Base-by-base conservation (phyloP, 2,329 filamentous ascomycete genomes). In the Lizonia empirigonia region DNA sequence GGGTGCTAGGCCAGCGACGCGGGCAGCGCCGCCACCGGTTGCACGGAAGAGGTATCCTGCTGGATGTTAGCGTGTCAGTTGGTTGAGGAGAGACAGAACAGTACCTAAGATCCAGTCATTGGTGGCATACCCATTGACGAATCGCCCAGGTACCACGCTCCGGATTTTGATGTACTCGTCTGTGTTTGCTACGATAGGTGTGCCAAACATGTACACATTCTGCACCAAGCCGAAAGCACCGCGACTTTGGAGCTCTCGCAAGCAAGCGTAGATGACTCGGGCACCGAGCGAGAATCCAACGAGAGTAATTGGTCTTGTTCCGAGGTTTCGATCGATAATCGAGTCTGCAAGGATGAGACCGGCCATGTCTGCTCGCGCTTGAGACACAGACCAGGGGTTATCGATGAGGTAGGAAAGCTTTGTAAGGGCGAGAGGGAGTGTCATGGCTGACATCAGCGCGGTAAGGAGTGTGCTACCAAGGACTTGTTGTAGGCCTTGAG, bases 361-460 rank as follows among this genome's bases (percentile, higher is more conserved):
- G 7, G 93, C 90, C 48, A 90, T 82, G 65, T 89, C 92, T 23
- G 94, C 94, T 63, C 94, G 86, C 65, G 94, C 91, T 40, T 96
- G 83, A 1, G 94, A 97, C n/a, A 97, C 92, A 20, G 89, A 91
- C 94, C 94, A 99, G 0, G 94, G 94, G 68, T 99, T 99, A 74
- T 99, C 94, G 60, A 99, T 97, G 16, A 99, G 82, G 68, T 99
- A 99, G 0, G 93, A 86, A 8, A 99, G 83, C 71, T 99, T 99
- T 0, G 93, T 92, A 35, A 99, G 78, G 22, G 97, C 87, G 33
- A 99, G 84, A 2, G 94, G 94, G n/a, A 97, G 78, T 71, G 95
- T 91, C 42, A 99, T 79, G 26, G 92, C 91, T 32, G 92, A 88
- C 93, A 99, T 97, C 24, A 99, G 79, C 60, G 88, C 85, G 44